Base-by-base conservation (phyloP, 2,329 filamentous ascomycete genomes). In the Colletotrichum abscissum region DNA sequence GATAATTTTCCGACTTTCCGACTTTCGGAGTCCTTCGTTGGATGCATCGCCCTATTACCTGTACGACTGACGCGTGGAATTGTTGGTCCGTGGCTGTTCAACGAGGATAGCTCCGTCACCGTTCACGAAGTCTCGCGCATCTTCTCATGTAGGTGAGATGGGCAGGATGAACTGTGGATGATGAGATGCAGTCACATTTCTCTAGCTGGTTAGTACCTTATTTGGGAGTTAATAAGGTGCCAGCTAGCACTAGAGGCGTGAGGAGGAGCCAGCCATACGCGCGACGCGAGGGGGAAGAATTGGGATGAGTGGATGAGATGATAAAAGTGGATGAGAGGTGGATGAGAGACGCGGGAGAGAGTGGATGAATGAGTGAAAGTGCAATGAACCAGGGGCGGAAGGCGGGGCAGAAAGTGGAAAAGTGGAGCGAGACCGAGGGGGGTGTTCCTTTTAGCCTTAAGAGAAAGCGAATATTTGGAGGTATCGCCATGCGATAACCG, bases 141-240 rank as follows among this genome's bases (percentile, higher is more conserved):
- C 56, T 60, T 56, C 56, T 65, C 62, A 71, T 73, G 71, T 63
- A 35, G 56, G 71, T 73, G 56, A 71, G 71, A 73, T 65, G 55
- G 28, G 33, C 22, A 65, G 66, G 55, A 65, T 60, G 24, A 33
- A 12, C n/a, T 33, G 65, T 69, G 67, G 49, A 56, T 71, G 46
- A 58, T 71, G 67, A 63, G 62, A 60, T 56, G 55, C 67, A 63
- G 22, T 63, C 67, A 11, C 9, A 12, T 58, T 64, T 22, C 70
- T 72, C 54, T 66, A 69, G 33, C 54, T 52, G 59, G 66, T 46
- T 30, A 56, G 59, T 19, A 54, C 22, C 46, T 35, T n/a, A 55
- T 24, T 26, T 49, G 19, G 8, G 8, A 9, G 19, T 22, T 55
- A 55, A 30, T 55, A 28, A 30, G 46, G 9, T 22, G 42, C 42